Conservation (phyloP, 371 early-diverging fungal genomes). For the Zopfochytrium polystomum region DNA sequence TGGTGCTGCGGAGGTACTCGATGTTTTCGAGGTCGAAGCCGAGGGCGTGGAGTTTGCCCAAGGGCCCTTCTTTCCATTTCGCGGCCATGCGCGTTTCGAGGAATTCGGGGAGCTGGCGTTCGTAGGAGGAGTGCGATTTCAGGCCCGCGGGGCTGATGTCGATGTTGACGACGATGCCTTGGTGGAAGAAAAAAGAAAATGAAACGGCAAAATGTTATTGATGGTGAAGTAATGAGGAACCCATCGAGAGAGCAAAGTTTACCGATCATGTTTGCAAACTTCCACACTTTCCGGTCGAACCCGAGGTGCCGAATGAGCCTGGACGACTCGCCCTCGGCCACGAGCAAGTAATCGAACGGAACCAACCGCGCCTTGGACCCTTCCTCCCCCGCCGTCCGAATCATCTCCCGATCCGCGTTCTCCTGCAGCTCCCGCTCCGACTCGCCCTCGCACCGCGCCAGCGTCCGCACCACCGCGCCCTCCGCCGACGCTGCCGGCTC, state of each 20-base stretch:
- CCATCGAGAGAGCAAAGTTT: not conserved
- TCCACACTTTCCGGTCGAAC: slow-evolving; percentile 33
- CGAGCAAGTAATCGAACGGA: slow-evolving; percentile 34
- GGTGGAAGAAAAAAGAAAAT: too few relatives aligned
- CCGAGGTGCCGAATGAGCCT: slow-evolving; percentile 39
- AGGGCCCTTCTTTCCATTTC: slow-evolving; percentile 23
- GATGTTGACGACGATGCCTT: slow-evolving; percentile 42
- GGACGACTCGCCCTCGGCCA: slow-evolving; percentile 45
- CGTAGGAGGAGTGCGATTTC: slow-evolving; percentile 11
- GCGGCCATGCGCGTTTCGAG: slow-evolving; percentile 27
- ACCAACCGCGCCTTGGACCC: slow-evolving; percentile 4
- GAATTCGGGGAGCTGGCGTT: slow-evolving; percentile 32
- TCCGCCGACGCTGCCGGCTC: slow-evolving; percentile 28
- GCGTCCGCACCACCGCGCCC: slow-evolving; percentile 26
- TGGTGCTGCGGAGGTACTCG: slow-evolving; percentile 40
- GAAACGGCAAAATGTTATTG: not conserved
- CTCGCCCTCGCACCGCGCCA: not conserved
- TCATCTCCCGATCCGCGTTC: not conserved
- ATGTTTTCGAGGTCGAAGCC: slow-evolving; percentile 40
- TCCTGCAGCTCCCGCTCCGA: not conserved
- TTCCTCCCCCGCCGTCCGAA: not conserved
- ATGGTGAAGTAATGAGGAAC: not conserved
- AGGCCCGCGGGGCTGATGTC: slow-evolving; percentile 28
- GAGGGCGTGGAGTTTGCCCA: slow-evolving; percentile 28
- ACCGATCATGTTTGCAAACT: slow-evolving; percentile 40